Evolutionary conservation across 2,329 filamentous ascomycete species (phyloP), one percentile per base, ranked within the genome.

Genomic region (Pseudogymnoascus sp.): DNA sequence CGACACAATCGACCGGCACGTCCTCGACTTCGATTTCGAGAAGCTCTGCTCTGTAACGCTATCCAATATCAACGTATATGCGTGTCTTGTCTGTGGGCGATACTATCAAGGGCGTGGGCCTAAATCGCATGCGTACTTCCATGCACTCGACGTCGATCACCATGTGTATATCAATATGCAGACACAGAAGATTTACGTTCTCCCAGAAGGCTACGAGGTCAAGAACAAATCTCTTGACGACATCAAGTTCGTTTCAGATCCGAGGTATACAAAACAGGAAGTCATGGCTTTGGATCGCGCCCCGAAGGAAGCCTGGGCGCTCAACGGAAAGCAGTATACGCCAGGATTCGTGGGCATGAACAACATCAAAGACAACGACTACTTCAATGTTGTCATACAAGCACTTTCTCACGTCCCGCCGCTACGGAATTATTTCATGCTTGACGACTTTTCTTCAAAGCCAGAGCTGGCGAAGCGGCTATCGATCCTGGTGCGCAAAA

Each of bases 311-410:
- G 84, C 86, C 50, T 92, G 88, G 83, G 93, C 96, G 71, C 82
- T 97, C 44, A 81, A 82, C 60, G 91, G 91, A 67, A 90, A 89
- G 75, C 86, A 89, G 73, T 99, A 99, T 77, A 88, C 88, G 68
- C 95, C 95, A 19, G 93, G 95, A 5, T 99, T 93, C 74, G 91
- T 99, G 65, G 95, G 95, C 68, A 96, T 99, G 90, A 99, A 99
- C 82, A 99, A 99, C 77, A 97, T 99, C 82, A 99, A 99, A 77
- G 91, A 95, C 64, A 99, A 99, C 77, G 95, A 99, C 79, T 99
- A 99, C 78, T 83, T 97, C 72, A 99, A 99, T 73, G 93, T 96
- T 26, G 85, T 97, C 2, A 88, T 96, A 59, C 95, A 99, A 75
- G 88, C 93, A 6, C 82, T 99, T 38, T 88, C 93, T 2, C 95